Percentiles rank a stretch among this genome's conserved stretches.
phyloP scores from a whole-genome alignment of 768 basidiomycete genomes.

The Nidula microcarpa region DNA sequence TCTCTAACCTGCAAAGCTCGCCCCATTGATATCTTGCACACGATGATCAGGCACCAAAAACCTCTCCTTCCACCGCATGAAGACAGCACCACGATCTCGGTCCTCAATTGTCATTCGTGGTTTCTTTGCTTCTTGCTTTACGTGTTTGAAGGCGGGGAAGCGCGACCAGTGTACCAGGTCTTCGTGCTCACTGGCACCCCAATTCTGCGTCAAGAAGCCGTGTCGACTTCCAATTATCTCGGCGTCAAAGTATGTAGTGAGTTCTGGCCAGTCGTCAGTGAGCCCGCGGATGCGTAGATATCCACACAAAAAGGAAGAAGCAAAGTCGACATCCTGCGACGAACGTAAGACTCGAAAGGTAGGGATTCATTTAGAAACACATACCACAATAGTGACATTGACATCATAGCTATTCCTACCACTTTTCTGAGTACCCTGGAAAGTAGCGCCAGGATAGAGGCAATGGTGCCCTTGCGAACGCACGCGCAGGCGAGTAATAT shows the following conservation, averaged over 20 bases:
- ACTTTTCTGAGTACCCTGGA: slow-evolving; percentile 90
- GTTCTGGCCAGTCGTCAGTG: slow-evolving; percentile 92
- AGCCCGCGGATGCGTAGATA: slow-evolving; percentile 91
- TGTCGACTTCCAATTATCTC: slow-evolving; percentile 91
- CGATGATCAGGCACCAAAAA: slow-evolving; percentile 95
- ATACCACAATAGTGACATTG: slow-evolving; percentile 84
- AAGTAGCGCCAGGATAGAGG: slow-evolving; percentile 84
- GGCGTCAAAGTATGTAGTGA: slow-evolving; percentile 96
- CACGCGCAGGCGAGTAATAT: slow-evolving; percentile 76
- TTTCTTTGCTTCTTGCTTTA: slow-evolving; percentile 74
- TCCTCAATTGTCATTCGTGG: slow-evolving; percentile 78
- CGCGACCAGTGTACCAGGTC: slow-evolving; percentile 94
- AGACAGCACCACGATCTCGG: slow-evolving; percentile 76
- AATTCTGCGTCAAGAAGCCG: slow-evolving; percentile 87
- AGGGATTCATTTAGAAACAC: slow-evolving; percentile 20
- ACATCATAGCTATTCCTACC: slow-evolving; percentile 95
- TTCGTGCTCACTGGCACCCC: slow-evolving; percentile 88
- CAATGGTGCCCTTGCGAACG: slow-evolving; percentile 72
- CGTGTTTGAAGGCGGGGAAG: slow-evolving; percentile 85
- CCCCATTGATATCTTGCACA: slow-evolving; percentile 91
- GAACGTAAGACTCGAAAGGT: slow-evolving; percentile 4
- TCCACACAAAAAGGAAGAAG: slow-evolving; percentile 82
- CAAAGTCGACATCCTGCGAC: slow-evolving; percentile 82
- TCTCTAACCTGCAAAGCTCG: slow-evolving; percentile 85
- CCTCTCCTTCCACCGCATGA: slow-evolving; percentile 97